Base-by-base conservation (phyloP, 2,329 filamentous ascomycete species). In the Cytospora piceae region DNA sequence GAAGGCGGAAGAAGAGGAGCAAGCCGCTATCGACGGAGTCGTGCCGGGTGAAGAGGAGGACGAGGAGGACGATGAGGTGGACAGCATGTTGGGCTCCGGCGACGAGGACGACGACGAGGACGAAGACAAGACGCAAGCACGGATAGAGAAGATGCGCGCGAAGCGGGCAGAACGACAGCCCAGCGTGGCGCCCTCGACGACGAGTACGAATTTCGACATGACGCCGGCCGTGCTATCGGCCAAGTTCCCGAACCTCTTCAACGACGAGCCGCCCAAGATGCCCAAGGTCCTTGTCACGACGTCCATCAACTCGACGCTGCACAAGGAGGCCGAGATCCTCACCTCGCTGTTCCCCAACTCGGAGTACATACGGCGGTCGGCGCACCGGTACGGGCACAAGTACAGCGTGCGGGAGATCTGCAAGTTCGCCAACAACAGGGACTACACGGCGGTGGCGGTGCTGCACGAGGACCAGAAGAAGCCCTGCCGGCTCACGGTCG, bases 261-360 rank as follows among this genome's bases (percentile, higher is more conserved):
- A 80, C 67, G 85, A 88, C 58, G 76, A 83, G 71, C 86, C 82
- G 39, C 86, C 82, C 57, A 84, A 81, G 64, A 78, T 79, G 66
- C 94, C 95, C 60, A 96, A 97, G 78, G 88, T 98, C 69, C 88
- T 99, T 49, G 86, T 99, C 74, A 99, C 95, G 0, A 98, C 95
- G 9, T 91, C 89, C 15, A 83, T 97, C 73, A 94, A 97, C 80
- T 93, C 91, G 15, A 94, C 90, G 1, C 86, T 98, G 15, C 94
- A 99, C 81, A 78, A 89, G 68, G 88, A 96, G 81, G 94, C 93
- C 58, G 79, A 91, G 66, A 83, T 93, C 51, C 85, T 98, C 67
- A 91, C 90, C 67, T 85, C 86, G 12, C 81, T 98, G 67, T 96
- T 98, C 79, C 94, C 95, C 29, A 94, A 96, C 80, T 83, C 81